Evolutionary conservation across 164 flowering plant genomes (phyloP).

Genomic region (Macadamia integrifolia): DNA sequence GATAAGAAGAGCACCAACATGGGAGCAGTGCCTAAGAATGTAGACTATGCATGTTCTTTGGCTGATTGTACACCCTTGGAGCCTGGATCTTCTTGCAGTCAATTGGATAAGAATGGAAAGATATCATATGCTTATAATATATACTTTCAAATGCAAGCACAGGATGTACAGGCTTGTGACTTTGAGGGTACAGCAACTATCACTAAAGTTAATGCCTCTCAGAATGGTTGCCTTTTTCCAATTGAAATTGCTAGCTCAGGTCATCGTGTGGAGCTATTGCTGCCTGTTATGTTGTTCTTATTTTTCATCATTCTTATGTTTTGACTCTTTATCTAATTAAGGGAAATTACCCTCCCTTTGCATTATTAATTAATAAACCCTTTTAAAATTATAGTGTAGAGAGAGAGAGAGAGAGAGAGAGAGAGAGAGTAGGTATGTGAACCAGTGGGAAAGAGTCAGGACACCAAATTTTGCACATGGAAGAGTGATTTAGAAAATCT

Average conservation of each 20-base stretch:
- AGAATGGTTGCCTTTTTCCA: slow-evolving; percentile 54
- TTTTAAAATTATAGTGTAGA: too few species aligned
- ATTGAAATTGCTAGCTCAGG: slow-evolving; percentile 43
- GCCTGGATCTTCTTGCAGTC: slow-evolving; percentile 57
- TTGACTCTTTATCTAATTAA: too few species aligned
- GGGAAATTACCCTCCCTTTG: too few species aligned
- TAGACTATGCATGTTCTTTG: slow-evolving; percentile 58
- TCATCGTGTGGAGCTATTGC: background rate
- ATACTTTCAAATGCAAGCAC: slow-evolving; percentile 68
- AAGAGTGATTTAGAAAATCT: too few species aligned
- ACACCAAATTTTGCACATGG: too few species aligned
- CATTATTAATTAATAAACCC: too few species aligned
- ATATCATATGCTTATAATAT: slow-evolving; percentile 80
- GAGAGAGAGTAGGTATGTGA: too few species aligned
- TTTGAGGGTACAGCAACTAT: slow-evolving; percentile 65
- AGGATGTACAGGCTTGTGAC: slow-evolving; percentile 55
- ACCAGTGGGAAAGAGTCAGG: too few species aligned
- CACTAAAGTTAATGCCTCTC: slow-evolving; percentile 38
- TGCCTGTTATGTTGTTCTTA: too few species aligned
- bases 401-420: too few species aligned
- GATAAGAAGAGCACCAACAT: slow-evolving; percentile 23
- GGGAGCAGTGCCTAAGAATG: slow-evolving; percentile 22
- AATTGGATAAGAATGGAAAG: slow-evolving; percentile 39
- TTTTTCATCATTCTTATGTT: too few species aligned
- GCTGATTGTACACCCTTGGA: slow-evolving; percentile 71